Evolutionary conservation across 2,329 filamentous ascomycete species (phyloP).

Genomic region (Botrytis pseudocinerea): DNA sequence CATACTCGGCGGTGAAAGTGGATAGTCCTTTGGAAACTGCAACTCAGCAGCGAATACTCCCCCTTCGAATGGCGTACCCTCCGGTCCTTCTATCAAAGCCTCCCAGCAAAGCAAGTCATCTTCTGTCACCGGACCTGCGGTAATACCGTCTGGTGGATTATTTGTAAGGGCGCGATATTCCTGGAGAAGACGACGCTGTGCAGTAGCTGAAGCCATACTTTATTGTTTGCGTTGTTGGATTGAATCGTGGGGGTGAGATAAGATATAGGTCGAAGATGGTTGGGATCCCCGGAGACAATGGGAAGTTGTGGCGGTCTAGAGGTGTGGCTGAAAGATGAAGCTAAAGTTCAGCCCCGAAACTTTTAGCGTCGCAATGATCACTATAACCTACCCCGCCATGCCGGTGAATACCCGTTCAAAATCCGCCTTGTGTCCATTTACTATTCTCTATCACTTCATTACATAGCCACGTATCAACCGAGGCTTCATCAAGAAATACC

Average conservation of each 20-base stretch:
- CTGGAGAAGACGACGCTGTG: conserved; percentile 82
- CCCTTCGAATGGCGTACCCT: conserved; percentile 93
- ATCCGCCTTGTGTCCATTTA: background rate
- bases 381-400: conserved; percentile 4
- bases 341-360: background rate
- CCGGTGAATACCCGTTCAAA: background rate
- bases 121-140: conserved; percentile 87
- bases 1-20: conserved; percentile 94
- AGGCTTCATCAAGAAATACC: background rate
- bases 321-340: background rate
- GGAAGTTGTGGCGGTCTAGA: background rate
- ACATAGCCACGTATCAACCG: background rate
- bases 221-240: background rate
- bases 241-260: background rate
- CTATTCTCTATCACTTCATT: background rate
- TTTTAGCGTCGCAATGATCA: background rate
- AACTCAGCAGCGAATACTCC: conserved; percentile 94
- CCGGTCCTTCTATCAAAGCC: conserved; percentile 90
- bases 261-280: background rate
- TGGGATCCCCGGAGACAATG: background rate
- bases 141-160: conserved; percentile 96
- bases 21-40: conserved; percentile 94
- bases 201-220: conserved; percentile 59
- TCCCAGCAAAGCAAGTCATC: conserved; percentile 97
- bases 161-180: conserved; percentile 94